Percentiles rank a stretch among this genome's conserved stretches.
phyloP scores from a whole-genome alignment of 371 early-diverging fungal genomes.

The Quaeritorhiza haematococci region DNA sequence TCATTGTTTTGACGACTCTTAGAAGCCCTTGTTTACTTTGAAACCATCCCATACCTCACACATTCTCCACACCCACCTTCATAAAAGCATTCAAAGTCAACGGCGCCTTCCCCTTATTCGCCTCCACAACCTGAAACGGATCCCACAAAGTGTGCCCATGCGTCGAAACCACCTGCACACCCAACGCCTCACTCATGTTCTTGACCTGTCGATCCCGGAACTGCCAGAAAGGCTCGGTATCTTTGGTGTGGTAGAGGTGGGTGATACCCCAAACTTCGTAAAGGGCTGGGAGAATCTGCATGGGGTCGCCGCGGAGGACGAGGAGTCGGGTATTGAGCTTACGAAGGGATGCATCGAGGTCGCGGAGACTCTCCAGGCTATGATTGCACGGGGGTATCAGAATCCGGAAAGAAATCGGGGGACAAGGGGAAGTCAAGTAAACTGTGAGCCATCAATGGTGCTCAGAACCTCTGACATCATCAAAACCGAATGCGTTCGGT shows the following conservation, averaged over 20 bases:
- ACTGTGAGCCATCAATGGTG: too few species aligned
- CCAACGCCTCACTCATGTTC: not conserved
- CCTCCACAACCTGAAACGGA: conserved; percentile 7
- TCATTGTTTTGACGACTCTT: too few species aligned
- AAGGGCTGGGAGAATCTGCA: conserved; percentile 2
- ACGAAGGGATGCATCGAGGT: conserved; percentile 10
- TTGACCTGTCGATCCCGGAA: conserved; percentile 12
- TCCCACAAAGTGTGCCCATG: conserved; percentile 21
- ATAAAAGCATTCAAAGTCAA: conserved; percentile 14
- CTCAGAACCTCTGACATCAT: too few species aligned
- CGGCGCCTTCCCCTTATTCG: conserved; percentile 19
- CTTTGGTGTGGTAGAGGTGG: conserved; percentile 8
- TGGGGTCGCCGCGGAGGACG: conserved; percentile 21
- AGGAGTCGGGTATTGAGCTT: conserved; percentile 10
- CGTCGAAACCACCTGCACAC: conserved; percentile 2
- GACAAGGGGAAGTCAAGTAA: too few species aligned
- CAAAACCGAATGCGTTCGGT: too few species aligned
- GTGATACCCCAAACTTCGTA: not conserved
- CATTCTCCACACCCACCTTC: conserved; percentile 2
- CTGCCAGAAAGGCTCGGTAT: conserved; percentile 14
- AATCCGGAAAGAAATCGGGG: too few species aligned
- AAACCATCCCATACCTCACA: not conserved
- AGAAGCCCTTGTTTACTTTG: too few species aligned
- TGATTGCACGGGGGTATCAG: too few species aligned
- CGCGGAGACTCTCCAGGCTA: conserved; percentile 6